Percentiles rank a stretch among this genome's conserved stretches.
Conservation (phyloP, 176 grass and related monocot genomes). For the Triticum monococcum region DNA sequence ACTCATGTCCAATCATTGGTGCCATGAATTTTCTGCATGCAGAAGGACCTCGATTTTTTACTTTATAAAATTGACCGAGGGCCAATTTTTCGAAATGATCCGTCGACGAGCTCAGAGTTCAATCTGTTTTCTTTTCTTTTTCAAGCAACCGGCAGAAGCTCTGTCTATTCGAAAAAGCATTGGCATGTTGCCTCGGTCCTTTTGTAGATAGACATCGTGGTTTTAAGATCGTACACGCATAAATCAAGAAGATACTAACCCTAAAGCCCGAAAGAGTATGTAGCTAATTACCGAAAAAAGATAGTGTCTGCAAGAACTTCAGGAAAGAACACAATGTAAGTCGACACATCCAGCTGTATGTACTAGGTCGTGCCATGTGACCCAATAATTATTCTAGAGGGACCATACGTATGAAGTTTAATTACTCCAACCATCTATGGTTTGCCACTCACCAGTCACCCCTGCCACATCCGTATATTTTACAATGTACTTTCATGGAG, state of each 20-base stretch:
- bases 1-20: conserved; percentile 26
- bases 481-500: conserved; percentile 25
- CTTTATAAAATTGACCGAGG: too few species aligned
- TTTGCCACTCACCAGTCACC: neutral
- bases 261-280: too few species aligned
- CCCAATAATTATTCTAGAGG: conserved; percentile 29
- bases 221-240: too few species aligned
- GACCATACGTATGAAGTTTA: neutral
- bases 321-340: too few species aligned
- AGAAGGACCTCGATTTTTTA: neutral
- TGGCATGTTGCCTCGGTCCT: too few species aligned
- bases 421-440: conserved; percentile 30
- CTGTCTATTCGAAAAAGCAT: neutral
- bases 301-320: too few species aligned
- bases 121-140: neutral
- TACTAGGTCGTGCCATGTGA: conserved; percentile 26
- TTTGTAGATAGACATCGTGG: too few species aligned
- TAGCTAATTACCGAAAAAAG: too few species aligned
- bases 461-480: neutral
- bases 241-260: too few species aligned
- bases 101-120: too few species aligned
- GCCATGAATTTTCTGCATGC: neutral
- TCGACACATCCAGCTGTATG: neutral
- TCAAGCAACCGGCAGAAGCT: neutral
- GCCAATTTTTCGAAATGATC: too few species aligned